Percentiles rank a stretch among this genome's conserved stretches.
These are phyloP conservation scores for Pythium chondricola DNA, from an alignment of 352 stramenopile genomes.

Conservation along the genomic window DNA sequence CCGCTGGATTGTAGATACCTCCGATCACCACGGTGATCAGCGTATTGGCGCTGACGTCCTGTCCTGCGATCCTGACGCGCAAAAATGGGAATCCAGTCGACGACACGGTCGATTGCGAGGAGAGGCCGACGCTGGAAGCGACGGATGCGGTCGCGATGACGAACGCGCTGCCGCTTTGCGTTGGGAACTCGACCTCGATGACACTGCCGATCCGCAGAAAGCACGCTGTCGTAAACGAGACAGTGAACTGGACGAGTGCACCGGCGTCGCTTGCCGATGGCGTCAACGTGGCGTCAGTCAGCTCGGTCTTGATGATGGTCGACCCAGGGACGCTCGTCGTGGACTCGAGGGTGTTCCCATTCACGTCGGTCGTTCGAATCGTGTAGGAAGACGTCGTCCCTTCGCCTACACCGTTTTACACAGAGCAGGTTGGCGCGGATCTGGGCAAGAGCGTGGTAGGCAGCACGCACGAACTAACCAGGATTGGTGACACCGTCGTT, in stretches of 20 bases:
- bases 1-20: slow-evolving; percentile 49
- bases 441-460: no score
- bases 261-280: slow-evolving; percentile 27
- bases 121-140: slow-evolving; percentile 16
- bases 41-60: slow-evolving; percentile 18
- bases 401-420: slow-evolving; percentile 19
- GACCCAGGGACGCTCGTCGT: slow-evolving; percentile 21
- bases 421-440: neutral
- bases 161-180: slow-evolving; percentile 30
- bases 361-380: slow-evolving; percentile 28
- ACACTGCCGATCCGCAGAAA: slow-evolving; percentile 29
- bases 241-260: slow-evolving; percentile 20
- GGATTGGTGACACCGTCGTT: slow-evolving; percentile 53
- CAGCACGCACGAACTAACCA: no score
- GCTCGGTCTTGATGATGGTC: slow-evolving; percentile 20
- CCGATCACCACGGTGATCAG: slow-evolving; percentile 33
- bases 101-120: slow-evolving; percentile 24
- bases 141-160: slow-evolving; percentile 22
- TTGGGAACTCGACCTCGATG: slow-evolving; percentile 44
- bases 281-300: slow-evolving; percentile 24
- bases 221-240: slow-evolving; percentile 38
- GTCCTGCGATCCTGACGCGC: slow-evolving; percentile 30
- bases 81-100: slow-evolving; percentile 27
- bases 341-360: slow-evolving; percentile 29
- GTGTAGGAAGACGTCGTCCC: slow-evolving; percentile 32